Conservation (phyloP, 257 asterid genomes). For the Ehretia macrophylla region DNA sequence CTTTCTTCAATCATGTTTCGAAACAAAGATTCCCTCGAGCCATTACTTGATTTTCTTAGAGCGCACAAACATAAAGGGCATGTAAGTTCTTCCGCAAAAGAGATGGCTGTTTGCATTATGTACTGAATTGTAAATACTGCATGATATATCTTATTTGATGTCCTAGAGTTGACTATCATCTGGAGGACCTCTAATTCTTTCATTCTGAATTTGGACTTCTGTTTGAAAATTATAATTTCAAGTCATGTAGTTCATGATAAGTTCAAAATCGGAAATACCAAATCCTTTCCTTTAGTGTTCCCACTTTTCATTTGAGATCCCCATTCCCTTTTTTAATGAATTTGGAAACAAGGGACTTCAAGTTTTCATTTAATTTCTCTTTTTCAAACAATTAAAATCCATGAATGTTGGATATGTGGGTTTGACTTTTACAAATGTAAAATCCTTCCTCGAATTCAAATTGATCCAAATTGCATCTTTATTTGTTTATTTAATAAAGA, state of each 20-base stretch:
- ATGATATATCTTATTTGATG: background rate
- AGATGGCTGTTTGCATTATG: too few relatives aligned
- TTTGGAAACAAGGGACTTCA: too few relatives aligned
- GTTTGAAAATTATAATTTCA: too few relatives aligned
- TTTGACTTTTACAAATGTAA: background rate
- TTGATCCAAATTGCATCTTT: background rate
- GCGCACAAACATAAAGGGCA: conserved; percentile 80
- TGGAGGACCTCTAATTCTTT: too few relatives aligned
- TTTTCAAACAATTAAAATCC: too few relatives aligned
- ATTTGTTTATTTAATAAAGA: background rate
- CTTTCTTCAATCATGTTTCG: conserved; percentile 93
- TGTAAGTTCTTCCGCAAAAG: conserved; percentile 38
- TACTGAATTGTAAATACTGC: background rate
- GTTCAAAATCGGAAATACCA: background rate
- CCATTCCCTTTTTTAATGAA: background rate
- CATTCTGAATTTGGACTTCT: too few relatives aligned
- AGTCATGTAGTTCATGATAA: too few relatives aligned
- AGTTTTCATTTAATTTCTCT: too few relatives aligned
- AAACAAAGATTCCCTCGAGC: conserved; percentile 82
- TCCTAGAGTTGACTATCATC: background rate
- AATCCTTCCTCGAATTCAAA: background rate
- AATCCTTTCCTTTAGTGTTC: background rate
- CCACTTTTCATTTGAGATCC: background rate
- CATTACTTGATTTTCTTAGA: conserved; percentile 85
- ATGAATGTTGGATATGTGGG: background rate